These are phyloP conservation scores for Boletus reticulatus DNA, from an alignment of 768 basidiomycete species.

Conservation along the genomic window DNA sequence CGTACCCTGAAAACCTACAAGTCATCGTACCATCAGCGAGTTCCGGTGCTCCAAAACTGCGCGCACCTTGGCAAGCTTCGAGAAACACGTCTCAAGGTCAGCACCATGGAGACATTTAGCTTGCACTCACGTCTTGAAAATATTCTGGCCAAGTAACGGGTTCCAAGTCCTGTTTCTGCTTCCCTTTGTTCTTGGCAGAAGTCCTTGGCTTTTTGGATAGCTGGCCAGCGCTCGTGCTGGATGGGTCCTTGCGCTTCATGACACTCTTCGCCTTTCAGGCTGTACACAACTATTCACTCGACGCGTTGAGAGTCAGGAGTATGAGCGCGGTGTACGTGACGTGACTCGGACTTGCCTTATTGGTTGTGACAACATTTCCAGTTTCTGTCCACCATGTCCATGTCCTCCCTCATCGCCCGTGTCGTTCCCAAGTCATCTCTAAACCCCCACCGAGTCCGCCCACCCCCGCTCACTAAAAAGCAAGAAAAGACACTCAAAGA, in stretches of 20 bases:
- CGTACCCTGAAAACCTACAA: slow-evolving; percentile 45
- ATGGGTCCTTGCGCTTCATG: slow-evolving; percentile 16
- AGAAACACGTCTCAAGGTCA: slow-evolving; percentile 3
- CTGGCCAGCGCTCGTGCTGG: background rate
- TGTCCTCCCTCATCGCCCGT: slow-evolving; percentile 27
- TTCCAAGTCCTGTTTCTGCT: slow-evolving; percentile 11
- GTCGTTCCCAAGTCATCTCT: slow-evolving; percentile 37
- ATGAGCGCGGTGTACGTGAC: slow-evolving; percentile 21
- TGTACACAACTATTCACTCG: no score
- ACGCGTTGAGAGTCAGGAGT: background rate
- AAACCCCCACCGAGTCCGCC: slow-evolving; percentile 18
- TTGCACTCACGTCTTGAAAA: slow-evolving; percentile 47
- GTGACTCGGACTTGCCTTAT: slow-evolving; percentile 10
- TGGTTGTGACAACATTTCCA: background rate
- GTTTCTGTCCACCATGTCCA: background rate
- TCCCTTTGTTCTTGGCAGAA: slow-evolving; percentile 13
- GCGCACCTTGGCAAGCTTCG: slow-evolving; percentile 60
- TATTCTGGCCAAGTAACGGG: slow-evolving; percentile 55
- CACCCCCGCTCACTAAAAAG: slow-evolving; percentile 33
- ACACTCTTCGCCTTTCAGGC: background rate
- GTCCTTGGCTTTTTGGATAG: slow-evolving; percentile 17
- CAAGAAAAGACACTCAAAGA: slow-evolving; percentile 28
- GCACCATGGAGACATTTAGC: background rate
- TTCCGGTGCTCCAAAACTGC: fast-evolving
- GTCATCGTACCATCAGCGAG: background rate